Percentiles rank a stretch among this genome's conserved stretches.
phyloP scores from a whole-genome alignment of 1,284 basidiomycete genomes.

The Laetiporus sulphureus region DNA sequence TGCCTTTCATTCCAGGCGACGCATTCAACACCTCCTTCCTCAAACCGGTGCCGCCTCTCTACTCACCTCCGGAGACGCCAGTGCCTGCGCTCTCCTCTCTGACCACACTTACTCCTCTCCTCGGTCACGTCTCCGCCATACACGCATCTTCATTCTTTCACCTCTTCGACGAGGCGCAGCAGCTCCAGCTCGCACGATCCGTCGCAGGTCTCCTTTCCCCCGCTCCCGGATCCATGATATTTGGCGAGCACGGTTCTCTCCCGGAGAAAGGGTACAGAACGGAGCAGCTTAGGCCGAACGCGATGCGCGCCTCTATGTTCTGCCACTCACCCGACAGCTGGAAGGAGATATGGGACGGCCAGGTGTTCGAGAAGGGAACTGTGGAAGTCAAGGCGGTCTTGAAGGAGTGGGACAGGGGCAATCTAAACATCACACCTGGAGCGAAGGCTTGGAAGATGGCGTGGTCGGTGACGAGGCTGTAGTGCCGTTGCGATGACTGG shows the following conservation, averaged over 20 bases:
- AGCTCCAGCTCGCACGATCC: constrained; percentile 30
- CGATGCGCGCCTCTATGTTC: constrained; percentile 12
- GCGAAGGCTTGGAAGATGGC: not conserved
- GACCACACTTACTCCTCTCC: constrained; percentile 34
- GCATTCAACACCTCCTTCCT: constrained; percentile 33
- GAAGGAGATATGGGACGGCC: constrained; percentile 32
- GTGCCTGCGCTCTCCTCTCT: constrained; percentile 27
- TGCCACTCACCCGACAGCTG: constrained; percentile 30
- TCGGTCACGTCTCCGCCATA: constrained; percentile 37
- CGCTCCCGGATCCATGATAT: constrained; percentile 28
- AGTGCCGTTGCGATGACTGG: too few species aligned
- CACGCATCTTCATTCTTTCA: constrained; percentile 44
- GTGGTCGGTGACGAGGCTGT: constrained; percentile 6
- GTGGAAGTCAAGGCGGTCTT: constrained; percentile 25
- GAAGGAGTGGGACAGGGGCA: not conserved
- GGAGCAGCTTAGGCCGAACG: not conserved
- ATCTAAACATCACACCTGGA: not conserved
- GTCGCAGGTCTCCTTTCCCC: constrained; percentile 32
- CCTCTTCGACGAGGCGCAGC: constrained; percentile 37
- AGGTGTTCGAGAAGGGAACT: constrained; percentile 29
- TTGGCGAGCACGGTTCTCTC: constrained; percentile 24
- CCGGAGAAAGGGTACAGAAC: constrained; percentile 16
- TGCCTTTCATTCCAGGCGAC: constrained; percentile 38
- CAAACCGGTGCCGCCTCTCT: constrained; percentile 21
- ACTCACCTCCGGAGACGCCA: constrained; percentile 15